These are phyloP conservation scores for Thuidium tamariscinum DNA, from an alignment of 225 moss, liverwort and hornwort genomes.

Conservation along the genomic window DNA sequence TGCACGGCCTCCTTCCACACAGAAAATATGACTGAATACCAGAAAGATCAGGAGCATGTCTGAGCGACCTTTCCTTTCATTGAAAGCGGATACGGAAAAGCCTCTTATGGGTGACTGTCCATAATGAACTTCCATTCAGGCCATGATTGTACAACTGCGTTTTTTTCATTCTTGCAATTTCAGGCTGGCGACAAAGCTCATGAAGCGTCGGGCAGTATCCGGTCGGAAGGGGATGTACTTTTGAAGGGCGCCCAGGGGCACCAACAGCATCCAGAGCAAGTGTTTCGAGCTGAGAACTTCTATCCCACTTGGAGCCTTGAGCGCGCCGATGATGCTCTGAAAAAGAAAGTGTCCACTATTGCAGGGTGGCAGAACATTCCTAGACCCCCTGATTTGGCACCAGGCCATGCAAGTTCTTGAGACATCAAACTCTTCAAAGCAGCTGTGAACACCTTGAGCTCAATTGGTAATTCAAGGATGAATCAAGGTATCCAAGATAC, in stretches of 20 bases:
- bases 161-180: neutral
- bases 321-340: constrained; percentile 54
- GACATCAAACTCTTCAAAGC: neutral
- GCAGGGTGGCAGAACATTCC: constrained; percentile 77
- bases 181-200: constrained; percentile 68
- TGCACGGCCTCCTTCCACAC: neutral
- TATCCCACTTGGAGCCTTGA: constrained; percentile 84
- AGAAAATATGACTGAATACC: neutral
- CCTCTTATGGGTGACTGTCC: neutral
- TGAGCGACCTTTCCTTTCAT: neutral
- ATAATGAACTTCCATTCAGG: neutral
- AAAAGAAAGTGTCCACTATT: constrained; percentile 56
- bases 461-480: neutral
- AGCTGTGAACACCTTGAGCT: neutral
- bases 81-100: neutral
- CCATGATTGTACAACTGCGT: neutral
- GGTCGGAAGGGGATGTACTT: constrained; percentile 80
- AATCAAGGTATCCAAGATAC: neutral
- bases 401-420: constrained; percentile 11
- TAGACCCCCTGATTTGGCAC: constrained; percentile 37
- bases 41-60: neutral
- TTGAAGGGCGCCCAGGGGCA: constrained; percentile 65
- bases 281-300: constrained; percentile 65
- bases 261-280: constrained; percentile 39
- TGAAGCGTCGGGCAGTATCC: constrained; percentile 53